Evolutionary conservation across 805 yeast species (phyloP).

Genomic region (Saturnispora bothae): DNA sequence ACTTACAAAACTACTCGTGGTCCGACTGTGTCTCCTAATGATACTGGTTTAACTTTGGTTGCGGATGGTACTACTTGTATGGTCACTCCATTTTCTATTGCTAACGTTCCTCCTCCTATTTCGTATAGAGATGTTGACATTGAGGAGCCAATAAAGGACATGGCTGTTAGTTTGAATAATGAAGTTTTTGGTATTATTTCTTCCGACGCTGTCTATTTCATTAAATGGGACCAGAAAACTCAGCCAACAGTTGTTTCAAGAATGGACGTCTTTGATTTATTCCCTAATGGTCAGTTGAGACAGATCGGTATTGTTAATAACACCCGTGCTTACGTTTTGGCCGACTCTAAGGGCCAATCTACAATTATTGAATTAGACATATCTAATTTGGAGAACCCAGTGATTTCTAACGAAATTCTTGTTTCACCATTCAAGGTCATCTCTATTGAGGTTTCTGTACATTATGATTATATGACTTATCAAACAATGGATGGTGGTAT

Average conservation of each 20-base stretch:
- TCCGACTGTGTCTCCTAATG: constrained; percentile 56
- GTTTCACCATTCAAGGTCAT: constrained; percentile 40
- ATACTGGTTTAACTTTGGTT: constrained; percentile 70
- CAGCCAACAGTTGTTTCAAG: constrained; percentile 33
- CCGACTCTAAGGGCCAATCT: constrained; percentile 35
- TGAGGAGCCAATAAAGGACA: constrained; percentile 46
- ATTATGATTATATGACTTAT: constrained; percentile 40
- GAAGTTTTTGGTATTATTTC: constrained; percentile 48
- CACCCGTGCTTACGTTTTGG: constrained; percentile 43
- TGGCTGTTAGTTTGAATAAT: constrained; percentile 54
- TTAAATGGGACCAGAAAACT: constrained; percentile 34
- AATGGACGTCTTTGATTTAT: constrained; percentile 30
- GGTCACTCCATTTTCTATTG: constrained; percentile 72
- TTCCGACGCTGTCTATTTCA: constrained; percentile 34
- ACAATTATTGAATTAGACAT: constrained; percentile 35
- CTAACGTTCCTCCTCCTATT: constrained; percentile 94
- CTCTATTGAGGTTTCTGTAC: constrained; percentile 43
- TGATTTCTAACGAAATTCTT: constrained; percentile 32
- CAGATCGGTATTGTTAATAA: constrained; percentile 54
- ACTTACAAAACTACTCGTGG: constrained; percentile 56
- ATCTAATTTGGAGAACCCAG: constrained; percentile 32
- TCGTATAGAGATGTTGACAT: constrained; percentile 56
- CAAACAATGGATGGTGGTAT: constrained; percentile 59
- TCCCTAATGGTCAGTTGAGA: constrained; percentile 33
- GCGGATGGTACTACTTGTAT: constrained; percentile 64